A percentile compares a stretch with the other conserved stretches of the same genome.
Evolutionary conservation across 2,329 filamentous ascomycete species (phyloP).

Genomic region (Pseudogymnoascus sp.): DNA sequence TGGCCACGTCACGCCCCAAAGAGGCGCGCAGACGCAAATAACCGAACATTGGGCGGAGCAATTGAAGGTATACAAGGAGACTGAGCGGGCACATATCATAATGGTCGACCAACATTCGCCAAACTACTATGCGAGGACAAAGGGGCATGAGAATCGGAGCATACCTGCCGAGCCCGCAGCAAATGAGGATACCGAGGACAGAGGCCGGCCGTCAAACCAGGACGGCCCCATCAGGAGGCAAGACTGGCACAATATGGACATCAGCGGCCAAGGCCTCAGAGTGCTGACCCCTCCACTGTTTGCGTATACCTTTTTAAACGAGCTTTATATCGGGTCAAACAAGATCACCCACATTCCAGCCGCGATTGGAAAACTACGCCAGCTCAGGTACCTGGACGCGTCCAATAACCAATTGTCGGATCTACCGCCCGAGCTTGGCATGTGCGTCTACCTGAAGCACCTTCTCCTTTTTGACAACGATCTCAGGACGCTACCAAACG

Average conservation of each 20-base stretch:
- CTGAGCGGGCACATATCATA: conserved; percentile 62
- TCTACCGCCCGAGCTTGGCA: conserved; percentile 85
- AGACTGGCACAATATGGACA: conserved; percentile 88
- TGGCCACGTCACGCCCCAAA: conserved; percentile 41
- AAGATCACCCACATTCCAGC: conserved; percentile 73
- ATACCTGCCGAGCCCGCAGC: conserved; percentile 41
- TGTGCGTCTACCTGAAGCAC: conserved; percentile 87
- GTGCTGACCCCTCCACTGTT: conserved; percentile 75
- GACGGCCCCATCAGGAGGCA: conserved; percentile 61
- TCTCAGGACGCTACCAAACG: conserved; percentile 71
- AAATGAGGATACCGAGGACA: conserved; percentile 44
- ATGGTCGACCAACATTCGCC: conserved; percentile 60
- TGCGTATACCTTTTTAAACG: conserved; percentile 79
- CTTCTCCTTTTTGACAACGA: conserved; percentile 86
- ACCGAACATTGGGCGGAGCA: conserved; percentile 83
- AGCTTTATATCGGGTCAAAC: conserved; percentile 91
- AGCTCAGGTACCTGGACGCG: conserved; percentile 74
- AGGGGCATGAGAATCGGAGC: conserved; percentile 62
- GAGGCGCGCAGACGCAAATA: conserved; percentile 43
- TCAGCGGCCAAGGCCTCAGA: conserved; percentile 90
- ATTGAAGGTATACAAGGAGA: conserved; percentile 68
- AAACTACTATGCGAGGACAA: conserved; percentile 64
- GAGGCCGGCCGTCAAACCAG: conserved; percentile 53
- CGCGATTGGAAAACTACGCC: conserved; percentile 72
- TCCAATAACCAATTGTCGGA: conserved; percentile 80